Evolutionary conservation across 208 protist genomes (phyloP), one percentile per base, ranked within the genome.

Genomic region (Crithidia expoeki): DNA sequence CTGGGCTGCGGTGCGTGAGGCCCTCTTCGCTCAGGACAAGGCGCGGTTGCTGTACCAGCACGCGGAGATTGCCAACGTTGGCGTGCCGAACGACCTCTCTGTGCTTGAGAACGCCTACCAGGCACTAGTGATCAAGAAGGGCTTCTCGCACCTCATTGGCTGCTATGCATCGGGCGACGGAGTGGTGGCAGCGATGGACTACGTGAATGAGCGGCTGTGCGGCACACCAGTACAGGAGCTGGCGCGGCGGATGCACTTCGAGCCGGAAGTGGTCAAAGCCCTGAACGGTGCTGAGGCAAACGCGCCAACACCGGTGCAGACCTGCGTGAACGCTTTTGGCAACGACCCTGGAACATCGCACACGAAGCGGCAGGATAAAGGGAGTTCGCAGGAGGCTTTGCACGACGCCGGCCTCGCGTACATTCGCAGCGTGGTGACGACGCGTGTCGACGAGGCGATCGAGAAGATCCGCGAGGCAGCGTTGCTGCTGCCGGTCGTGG

Each of bases 401-500:
- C 67, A 64, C 7, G 80, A 76, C n/a, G 63, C 78, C 33, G 84
- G 85, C 46, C 71, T 96, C 36, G 67, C 75, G 23, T 74, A 90
- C 62, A 90, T 96, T 52, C 87, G 80, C 59, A 86, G 79, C 23
- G 25, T 83, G 44, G 79, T 80, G 58, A 83, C 81, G 2, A 59
- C 58, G 23, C 30, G 40, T 33, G 61, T 65, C 11, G 64, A 61
- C 2, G 83, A 84, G 49, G 81, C 83, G 11, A n/a, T 78, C 9
- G 58, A 40, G 40, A 38, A 50, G 21, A 73, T 74, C n/a, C 21
- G 33, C 7, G 57, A 66, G n/a, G 74, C 73, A 12, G 33, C 47
- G 30, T 74, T 94, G 68, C 28, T 51, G 25, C 88, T 92, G 53
- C 92, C 89, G n/a, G 86, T 94, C 19, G 80, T 96, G 57, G 81